These are phyloP conservation scores for Chlorella sp. DNA, from an alignment of 139 green algal species.

Conservation along the genomic window DNA sequence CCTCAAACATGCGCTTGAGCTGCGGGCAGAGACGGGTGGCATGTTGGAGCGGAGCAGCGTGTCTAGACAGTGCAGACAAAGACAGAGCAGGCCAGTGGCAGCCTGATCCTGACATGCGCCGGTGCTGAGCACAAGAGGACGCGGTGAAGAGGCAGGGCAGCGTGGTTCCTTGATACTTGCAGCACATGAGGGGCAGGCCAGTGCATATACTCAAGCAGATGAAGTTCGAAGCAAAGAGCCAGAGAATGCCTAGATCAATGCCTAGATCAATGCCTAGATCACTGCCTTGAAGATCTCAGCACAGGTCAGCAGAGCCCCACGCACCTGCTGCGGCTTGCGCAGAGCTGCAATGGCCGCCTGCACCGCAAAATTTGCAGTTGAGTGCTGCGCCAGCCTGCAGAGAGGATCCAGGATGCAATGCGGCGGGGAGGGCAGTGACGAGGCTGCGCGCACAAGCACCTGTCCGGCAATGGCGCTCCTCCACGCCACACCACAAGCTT, in stretches of 20 bases:
- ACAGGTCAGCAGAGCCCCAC: not conserved
- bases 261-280: no score
- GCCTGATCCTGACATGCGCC: not conserved
- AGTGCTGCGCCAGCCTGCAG: constrained; percentile 60
- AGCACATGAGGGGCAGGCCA: no score
- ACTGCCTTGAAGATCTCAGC: no score
- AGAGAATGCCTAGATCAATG: no score
- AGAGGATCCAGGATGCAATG: no score
- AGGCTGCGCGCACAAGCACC: not conserved
- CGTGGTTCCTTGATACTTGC: not conserved
- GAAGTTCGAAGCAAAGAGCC: no score
- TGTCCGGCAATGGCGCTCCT: not conserved
- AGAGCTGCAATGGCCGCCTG: constrained; percentile 63
- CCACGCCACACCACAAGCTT: no score
- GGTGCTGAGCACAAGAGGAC: not conserved
- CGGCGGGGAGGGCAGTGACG: not conserved
- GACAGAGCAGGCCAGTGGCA: not conserved
- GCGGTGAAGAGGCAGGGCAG: not conserved
- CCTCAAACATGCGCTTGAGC: constrained; percentile 63
- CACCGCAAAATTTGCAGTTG: constrained; percentile 80
- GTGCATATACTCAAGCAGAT: no score
- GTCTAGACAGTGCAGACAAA: not conserved
- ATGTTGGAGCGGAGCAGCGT: not conserved
- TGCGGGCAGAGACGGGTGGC: constrained; percentile 15
- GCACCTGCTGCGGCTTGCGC: constrained; percentile 34